Evolutionary conservation across 306 rosid species (phyloP).

Genomic region (Castanospermum australe): DNA sequence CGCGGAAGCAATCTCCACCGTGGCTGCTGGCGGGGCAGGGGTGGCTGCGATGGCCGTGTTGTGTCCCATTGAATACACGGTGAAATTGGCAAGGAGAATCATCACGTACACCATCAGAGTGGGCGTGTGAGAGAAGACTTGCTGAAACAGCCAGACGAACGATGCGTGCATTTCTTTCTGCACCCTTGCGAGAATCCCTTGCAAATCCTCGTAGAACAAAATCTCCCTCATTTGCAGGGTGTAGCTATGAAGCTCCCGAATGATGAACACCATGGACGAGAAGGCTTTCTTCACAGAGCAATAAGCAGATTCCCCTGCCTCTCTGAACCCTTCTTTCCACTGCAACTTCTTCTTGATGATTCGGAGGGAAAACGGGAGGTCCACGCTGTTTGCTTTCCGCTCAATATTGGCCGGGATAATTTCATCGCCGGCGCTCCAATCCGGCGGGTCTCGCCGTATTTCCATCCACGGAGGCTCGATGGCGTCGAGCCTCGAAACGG

Average conservation of each 20-base stretch:
- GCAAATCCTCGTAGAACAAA: constrained; percentile 70
- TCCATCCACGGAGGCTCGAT: constrained; percentile 60
- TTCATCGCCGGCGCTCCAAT: constrained; percentile 51
- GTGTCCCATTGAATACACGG: constrained; percentile 69
- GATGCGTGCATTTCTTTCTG: constrained; percentile 92
- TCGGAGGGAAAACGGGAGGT: constrained; percentile 79
- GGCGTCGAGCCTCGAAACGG: not conserved
- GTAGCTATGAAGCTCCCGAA: constrained; percentile 82
- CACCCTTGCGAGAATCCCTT: constrained; percentile 66
- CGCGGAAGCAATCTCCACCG: constrained; percentile 16
- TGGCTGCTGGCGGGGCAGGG: not conserved
- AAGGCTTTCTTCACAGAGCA: constrained; percentile 83
- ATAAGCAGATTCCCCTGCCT: constrained; percentile 66
- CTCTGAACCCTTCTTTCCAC: constrained; percentile 62
- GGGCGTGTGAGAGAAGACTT: constrained; percentile 88
- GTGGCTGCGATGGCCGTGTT: constrained; percentile 66
- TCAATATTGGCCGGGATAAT: constrained; percentile 62
- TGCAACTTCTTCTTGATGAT: constrained; percentile 80
- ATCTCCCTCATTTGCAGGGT: constrained; percentile 74
- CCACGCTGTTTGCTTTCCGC: constrained; percentile 82
- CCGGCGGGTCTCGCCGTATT: constrained; percentile 31
- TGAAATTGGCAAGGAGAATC: constrained; percentile 86
- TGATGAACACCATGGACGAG: constrained; percentile 87
- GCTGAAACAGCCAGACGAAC: constrained; percentile 92
- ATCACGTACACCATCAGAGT: constrained; percentile 87